Base-by-base conservation (phyloP, 2,329 filamentous ascomycete species). In the Graphilbum ipis-grandicollis region DNA sequence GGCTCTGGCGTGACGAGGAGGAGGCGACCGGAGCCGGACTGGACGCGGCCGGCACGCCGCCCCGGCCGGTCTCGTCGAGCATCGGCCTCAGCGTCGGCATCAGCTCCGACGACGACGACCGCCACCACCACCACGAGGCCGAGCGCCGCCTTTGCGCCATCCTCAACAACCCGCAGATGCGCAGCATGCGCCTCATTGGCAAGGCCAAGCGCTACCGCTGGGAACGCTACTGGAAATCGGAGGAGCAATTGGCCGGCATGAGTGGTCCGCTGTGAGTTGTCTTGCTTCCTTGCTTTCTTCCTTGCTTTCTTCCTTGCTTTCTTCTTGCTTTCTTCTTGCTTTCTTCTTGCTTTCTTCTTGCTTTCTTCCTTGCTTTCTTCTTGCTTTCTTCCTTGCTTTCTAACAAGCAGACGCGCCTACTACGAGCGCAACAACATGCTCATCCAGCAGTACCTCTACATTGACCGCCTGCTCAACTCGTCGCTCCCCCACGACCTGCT, bases 361-460 rank as follows among this genome's bases (percentile, higher is more conserved):
- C n/a, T n/a, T n/a, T n/a, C n/a, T n/a, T n/a, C n/a, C n/a, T n/a
- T n/a, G n/a, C n/a, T n/a, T n/a, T n/a, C n/a, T n/a, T n/a, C n/a
- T n/a, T n/a, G n/a, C n/a, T n/a, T n/a, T n/a, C n/a, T n/a, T n/a
- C n/a, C n/a, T n/a, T n/a, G n/a, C n/a, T n/a, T 7, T 12, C 21
- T 38, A 35, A 41, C 78, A 73, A 2, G 2, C 26, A 42, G 41
- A 22, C 79, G 85, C 33, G 52, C 77, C 50, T 94, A 93, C 59
- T 93, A 96, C 51, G 78, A 92, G 61, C 74, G 82, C 31, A 88
- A 77, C 51, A 96, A 96, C 57, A 75, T 77, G 46, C 65, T 94
- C 31, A 75, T 96, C 41, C 81, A 90, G 54, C 80, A 93, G 53
- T 96, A 94, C 54, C 66, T 92, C 44, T 94, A 92, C 54, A 93